These are phyloP conservation scores for Myxozyma monticola DNA, from an alignment of 805 yeast species.

Conservation along the genomic window DNA sequence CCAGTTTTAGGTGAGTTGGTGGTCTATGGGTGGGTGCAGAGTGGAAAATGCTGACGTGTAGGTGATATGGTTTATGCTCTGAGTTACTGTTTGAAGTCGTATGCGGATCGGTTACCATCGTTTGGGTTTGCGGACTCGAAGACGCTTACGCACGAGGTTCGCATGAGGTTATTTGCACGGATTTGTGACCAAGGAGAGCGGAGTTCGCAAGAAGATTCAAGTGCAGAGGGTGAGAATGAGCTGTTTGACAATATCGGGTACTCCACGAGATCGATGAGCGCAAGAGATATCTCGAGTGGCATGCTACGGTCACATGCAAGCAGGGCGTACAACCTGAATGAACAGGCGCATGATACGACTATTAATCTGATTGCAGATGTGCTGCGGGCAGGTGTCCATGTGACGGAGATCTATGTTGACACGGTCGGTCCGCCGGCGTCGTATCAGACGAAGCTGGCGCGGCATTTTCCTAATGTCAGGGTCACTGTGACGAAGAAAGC, in stretches of 20 bases:
- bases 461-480: slow-evolving; percentile 64
- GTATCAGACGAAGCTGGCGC: slow-evolving; percentile 73
- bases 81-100: slow-evolving; percentile 66
- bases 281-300: slow-evolving; percentile 81
- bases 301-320: slow-evolving; percentile 65
- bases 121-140: slow-evolving; percentile 94
- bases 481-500: slow-evolving; percentile 93
- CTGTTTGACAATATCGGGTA: slow-evolving; percentile 71
- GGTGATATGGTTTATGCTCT: slow-evolving; percentile 93
- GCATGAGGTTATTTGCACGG: slow-evolving; percentile 60
- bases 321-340: slow-evolving; percentile 77
- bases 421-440: slow-evolving; percentile 94
- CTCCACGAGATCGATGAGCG: slow-evolving; percentile 81
- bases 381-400: slow-evolving; percentile 57
- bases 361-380: slow-evolving; percentile 72
- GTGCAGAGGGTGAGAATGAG: slow-evolving; percentile 37
- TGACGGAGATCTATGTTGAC: slow-evolving; percentile 80
- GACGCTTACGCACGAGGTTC: slow-evolving; percentile 68
- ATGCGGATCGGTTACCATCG: slow-evolving; percentile 49
- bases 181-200: slow-evolving; percentile 48
- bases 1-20: slow-evolving; percentile 75
- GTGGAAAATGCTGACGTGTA: neutral
- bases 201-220: neutral
- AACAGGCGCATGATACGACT: slow-evolving; percentile 95
- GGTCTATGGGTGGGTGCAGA: neutral